These are phyloP conservation scores for Puccinia coronata DNA, from an alignment of 1,284 basidiomycete genomes.

Conservation along the genomic window DNA sequence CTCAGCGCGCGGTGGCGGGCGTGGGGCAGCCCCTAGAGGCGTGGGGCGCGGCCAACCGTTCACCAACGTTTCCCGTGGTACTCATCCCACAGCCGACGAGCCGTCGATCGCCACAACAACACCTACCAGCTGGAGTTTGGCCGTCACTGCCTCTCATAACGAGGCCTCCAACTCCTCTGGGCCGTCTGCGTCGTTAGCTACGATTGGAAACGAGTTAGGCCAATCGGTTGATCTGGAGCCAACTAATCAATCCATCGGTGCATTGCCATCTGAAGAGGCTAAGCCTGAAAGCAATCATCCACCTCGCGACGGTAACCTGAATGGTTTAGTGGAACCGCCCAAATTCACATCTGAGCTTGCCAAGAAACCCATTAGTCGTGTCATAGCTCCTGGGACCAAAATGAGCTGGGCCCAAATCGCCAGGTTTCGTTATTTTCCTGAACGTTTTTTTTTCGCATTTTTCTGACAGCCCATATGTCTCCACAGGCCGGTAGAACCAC, in stretches of 20 bases:
- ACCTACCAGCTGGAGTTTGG: conserved; percentile 40
- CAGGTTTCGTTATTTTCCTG: conserved; percentile 31
- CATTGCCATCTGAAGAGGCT: neutral
- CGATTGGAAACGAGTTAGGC: neutral
- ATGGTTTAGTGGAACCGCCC: conserved; percentile 13
- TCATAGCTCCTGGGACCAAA: conserved; percentile 48
- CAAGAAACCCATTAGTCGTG: conserved; percentile 37
- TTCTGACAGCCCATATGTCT: neutral
- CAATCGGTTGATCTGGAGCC: neutral
- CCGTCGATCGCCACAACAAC: conserved; percentile 11
- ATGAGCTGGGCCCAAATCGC: conserved; percentile 50
- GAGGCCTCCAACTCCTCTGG: neutral
- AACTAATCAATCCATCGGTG: neutral
- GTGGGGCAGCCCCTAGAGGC: conserved; percentile 46
- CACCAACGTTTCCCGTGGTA: conserved; percentile 12
- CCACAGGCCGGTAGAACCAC: conserved; percentile 38
- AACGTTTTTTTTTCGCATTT: neutral
- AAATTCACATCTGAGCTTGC: conserved; percentile 10
- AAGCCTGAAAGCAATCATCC: neutral
- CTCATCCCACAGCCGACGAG: neutral
- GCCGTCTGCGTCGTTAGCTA: neutral
- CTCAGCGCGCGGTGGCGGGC: conserved; percentile 39
- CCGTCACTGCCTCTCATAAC: neutral
- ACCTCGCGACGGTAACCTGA: conserved; percentile 7
- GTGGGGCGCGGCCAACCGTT: conserved; percentile 40